Base-by-base conservation (phyloP, 148 eudicot species). In the Polygonum maritimum region DNA sequence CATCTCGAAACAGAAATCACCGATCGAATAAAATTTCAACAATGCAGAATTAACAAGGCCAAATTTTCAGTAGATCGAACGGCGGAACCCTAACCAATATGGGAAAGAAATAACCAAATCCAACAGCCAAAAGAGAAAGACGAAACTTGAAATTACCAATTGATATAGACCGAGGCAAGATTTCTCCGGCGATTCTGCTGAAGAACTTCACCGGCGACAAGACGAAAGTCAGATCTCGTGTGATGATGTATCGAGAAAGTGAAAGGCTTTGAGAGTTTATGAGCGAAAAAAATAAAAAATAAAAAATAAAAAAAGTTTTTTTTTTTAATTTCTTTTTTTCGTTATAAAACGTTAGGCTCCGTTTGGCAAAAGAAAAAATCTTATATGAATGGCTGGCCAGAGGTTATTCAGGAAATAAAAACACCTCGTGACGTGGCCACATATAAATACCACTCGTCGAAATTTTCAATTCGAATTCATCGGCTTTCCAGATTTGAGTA, bases 391-490 rank as follows among this genome's bases (percentile, higher is more conserved):
- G 39, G 69, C 33, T 26, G 39, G 39, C 40, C 39, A 13, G 18
- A 18, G 39, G 39, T 39, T 7, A 39, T 31, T 63, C 69, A 31
- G 13, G 39, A 63, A 33, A 63, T 9, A 12, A 38, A 31, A 38
- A 63, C 7, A 63, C 63, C 63, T 63, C 39, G 40, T 63, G 8
- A 63, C 33, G 26, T 63, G 39, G 69, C 4, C 69, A 63, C 21
- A 67, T 67, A 67, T 67, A 67, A 67, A 67, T 67, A 67, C 71
- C 45, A 67, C 71, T 67, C 45, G 10, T 67, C 70, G 44, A 67
- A 35, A 67, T 35, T 67, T 67, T 67, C 71, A 67, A 67, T 67
- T 67, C 71, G 71, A 67, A 67, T 67, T 67, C 45, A 67, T 67
- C 71, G 10, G 38, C 44, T 36, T 67, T 36, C 71, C 45, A 67